A percentile compares a stretch with the other conserved stretches of the same genome.
phyloP scores from a whole-genome alignment of 2,329 filamentous ascomycete genomes.

The Huntiella savannae region DNA sequence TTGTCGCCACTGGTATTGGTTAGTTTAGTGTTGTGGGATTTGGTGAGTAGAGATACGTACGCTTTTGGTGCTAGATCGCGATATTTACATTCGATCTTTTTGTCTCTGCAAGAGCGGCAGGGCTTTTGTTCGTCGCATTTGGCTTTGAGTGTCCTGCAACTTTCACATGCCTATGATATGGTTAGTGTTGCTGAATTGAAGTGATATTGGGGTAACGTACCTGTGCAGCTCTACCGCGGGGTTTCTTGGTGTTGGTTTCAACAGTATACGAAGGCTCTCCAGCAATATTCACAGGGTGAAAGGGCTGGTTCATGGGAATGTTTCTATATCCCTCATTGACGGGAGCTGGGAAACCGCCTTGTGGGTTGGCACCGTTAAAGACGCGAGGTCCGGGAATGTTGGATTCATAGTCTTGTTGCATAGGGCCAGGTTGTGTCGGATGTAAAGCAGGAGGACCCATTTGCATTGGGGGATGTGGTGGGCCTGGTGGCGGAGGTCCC shows the following conservation, averaged over 20 bases:
- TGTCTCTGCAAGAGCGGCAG: constrained; percentile 75
- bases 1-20: too few species aligned
- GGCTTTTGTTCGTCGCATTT: constrained; percentile 81
- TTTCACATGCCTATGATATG: constrained; percentile 64
- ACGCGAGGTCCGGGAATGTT: too few species aligned
- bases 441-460: too few species aligned
- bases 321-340: too few species aligned
- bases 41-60: constrained; percentile 28
- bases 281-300: constrained; percentile 4
- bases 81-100: constrained; percentile 67
- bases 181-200: constrained; percentile 16
- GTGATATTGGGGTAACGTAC: constrained; percentile 19
- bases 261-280: neutral
- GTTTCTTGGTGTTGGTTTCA: constrained; percentile 27
- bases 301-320: neutral
- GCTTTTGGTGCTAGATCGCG: constrained; percentile 81
- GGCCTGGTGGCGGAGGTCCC: too few species aligned
- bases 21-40: too few species aligned
- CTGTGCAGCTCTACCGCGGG: constrained; percentile 47
- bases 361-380: too few species aligned
- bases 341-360: too few species aligned
- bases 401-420: too few species aligned
- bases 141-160: constrained; percentile 69
- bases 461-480: too few species aligned
- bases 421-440: too few species aligned